These are phyloP conservation scores for Colletotrichum sojae DNA, from an alignment of 2,329 filamentous ascomycete species.

Conservation along the genomic window DNA sequence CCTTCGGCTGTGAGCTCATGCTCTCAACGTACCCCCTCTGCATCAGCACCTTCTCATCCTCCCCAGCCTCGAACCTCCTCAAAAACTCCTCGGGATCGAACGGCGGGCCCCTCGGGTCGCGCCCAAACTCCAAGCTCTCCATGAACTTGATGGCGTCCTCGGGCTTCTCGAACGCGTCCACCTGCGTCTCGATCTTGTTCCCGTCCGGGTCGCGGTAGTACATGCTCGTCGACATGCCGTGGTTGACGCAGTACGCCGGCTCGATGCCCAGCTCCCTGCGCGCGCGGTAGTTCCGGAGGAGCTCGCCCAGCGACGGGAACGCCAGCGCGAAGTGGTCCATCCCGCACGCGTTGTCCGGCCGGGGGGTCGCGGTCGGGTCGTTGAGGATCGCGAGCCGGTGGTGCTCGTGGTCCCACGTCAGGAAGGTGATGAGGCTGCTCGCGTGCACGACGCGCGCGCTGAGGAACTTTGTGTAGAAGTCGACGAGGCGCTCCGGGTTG, in stretches of 20 bases:
- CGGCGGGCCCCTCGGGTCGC: conserved; percentile 52
- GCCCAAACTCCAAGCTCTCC: conserved; percentile 49
- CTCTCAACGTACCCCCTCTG: not conserved
- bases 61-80: conserved; percentile 23
- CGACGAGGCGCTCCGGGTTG: conserved; percentile 43
- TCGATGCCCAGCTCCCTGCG: conserved; percentile 52
- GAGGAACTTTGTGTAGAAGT: conserved; percentile 56
- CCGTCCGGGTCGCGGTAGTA: conserved; percentile 66
- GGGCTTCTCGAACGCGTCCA: conserved; percentile 57
- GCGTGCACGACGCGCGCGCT: conserved; percentile 48
- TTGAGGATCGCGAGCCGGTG: conserved; percentile 60
- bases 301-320: conserved; percentile 52
- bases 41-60: conserved; percentile 24
- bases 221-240: conserved; percentile 61
- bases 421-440: conserved; percentile 50
- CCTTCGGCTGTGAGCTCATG: not conserved
- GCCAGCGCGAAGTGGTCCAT: conserved; percentile 61
- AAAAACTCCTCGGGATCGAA: conserved; percentile 31
- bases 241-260: conserved; percentile 61
- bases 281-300: conserved; percentile 54
- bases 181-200: conserved; percentile 62
- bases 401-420: conserved; percentile 63
- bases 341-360: conserved; percentile 47
- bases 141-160: conserved; percentile 58
- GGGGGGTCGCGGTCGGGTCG: conserved; percentile 45